phyloP scores from a whole-genome alignment of 1,284 basidiomycete species.

The Cryptococcus sp. region DNA sequence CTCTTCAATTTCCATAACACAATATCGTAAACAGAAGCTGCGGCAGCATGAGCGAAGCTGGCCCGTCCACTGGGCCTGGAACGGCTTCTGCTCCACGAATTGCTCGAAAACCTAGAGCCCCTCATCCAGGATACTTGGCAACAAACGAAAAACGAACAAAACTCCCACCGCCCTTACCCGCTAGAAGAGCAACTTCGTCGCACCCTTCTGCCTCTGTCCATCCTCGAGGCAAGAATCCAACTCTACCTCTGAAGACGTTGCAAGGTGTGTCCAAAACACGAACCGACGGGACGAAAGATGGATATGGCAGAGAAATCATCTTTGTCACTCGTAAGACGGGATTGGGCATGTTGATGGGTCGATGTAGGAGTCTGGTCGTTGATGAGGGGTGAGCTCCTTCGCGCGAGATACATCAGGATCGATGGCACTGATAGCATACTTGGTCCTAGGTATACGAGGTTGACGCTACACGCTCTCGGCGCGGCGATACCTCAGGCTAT shows the following conservation, averaged over 20 bases:
- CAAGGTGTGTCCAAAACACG: slow-evolving; percentile 36
- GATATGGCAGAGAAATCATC: slow-evolving; percentile 68
- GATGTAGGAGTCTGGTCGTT: slow-evolving; percentile 73
- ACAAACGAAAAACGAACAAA: slow-evolving; percentile 12
- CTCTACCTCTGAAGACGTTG: slow-evolving; percentile 36
- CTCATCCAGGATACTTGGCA: slow-evolving; percentile 5
- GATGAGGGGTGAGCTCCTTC: slow-evolving; percentile 77
- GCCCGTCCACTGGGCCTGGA: slow-evolving; percentile 3
- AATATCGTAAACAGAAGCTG: neutral
- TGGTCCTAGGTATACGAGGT: slow-evolving; percentile 65
- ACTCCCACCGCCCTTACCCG: slow-evolving; percentile 18
- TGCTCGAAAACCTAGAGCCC: slow-evolving; percentile 6
- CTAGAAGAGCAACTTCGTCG: slow-evolving; percentile 9
- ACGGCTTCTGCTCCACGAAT: too few species aligned
- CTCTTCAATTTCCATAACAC: too few species aligned
- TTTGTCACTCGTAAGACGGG: slow-evolving; percentile 77
- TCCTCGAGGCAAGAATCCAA: neutral
- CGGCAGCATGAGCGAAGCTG: slow-evolving; percentile 4
- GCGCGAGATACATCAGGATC: neutral
- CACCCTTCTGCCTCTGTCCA: slow-evolving; percentile 11
- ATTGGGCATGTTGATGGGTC: slow-evolving; percentile 70
- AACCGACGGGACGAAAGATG: slow-evolving; percentile 35
- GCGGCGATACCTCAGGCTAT: slow-evolving; percentile 83
- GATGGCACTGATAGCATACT: neutral
- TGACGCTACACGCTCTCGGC: slow-evolving; percentile 78